These are phyloP conservation scores for Fusarium multiceps DNA, from an alignment of 2,329 filamentous ascomycete species.

Conservation along the genomic window DNA sequence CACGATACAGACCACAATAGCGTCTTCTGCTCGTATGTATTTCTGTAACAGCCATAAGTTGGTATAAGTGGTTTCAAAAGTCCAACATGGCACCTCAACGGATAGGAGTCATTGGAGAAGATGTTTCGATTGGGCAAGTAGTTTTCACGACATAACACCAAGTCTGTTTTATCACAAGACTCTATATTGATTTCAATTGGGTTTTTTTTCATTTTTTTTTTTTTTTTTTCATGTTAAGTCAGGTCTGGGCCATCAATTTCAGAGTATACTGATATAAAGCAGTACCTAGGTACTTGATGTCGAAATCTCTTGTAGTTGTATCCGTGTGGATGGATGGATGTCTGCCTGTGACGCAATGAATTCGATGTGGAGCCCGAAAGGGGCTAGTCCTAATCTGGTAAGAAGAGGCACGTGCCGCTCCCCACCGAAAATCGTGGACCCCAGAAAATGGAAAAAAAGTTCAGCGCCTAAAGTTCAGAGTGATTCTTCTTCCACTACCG, in stretches of 20 bases:
- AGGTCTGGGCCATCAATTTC: neutral
- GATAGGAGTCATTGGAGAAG: conserved; percentile 35
- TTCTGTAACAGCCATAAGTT: conserved; percentile 35
- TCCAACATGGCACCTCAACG: conserved; percentile 31
- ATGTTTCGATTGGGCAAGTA: conserved; percentile 13
- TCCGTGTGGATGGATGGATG: neutral
- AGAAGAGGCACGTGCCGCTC: conserved; percentile 46
- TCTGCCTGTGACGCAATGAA: conserved; percentile 19
- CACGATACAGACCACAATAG: conserved; percentile 35
- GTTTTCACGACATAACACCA: conserved; percentile 22
- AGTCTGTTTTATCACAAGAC: neutral
- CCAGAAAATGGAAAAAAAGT: conserved; percentile 43
- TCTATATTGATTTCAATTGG: neutral
- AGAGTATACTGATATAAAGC: neutral
- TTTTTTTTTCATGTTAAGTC: neutral
- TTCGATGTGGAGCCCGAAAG: conserved; percentile 20
- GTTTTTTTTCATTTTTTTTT: neutral
- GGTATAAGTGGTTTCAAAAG: conserved; percentile 22
- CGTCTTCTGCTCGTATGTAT: conserved; percentile 30
- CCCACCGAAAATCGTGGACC: conserved; percentile 43
- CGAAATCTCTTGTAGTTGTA: neutral
- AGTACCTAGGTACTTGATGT: neutral
- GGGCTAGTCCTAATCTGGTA: conserved; percentile 1
- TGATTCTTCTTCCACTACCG: conserved; percentile 24
- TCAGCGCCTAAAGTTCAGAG: conserved; percentile 28